These are phyloP conservation scores for Fraxinus platypoda DNA, from an alignment of 305 asterid genomes.

Conservation along the genomic window DNA sequence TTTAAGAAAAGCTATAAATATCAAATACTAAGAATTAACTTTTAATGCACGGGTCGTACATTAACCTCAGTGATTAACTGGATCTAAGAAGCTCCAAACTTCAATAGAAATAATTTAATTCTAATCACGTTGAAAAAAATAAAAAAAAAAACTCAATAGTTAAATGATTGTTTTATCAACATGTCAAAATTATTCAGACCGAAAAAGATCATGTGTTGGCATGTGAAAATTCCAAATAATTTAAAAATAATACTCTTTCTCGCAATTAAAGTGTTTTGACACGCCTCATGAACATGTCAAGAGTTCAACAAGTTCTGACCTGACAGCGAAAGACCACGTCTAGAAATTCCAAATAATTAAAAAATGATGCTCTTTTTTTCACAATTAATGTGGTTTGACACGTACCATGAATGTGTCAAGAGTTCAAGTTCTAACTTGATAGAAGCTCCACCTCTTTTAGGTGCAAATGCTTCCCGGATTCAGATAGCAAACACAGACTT, in stretches of 20 bases:
- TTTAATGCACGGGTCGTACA: background rate
- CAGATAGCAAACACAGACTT: background rate
- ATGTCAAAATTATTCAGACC: background rate
- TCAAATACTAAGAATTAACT: background rate
- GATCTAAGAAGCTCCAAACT: background rate
- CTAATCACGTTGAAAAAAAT: background rate
- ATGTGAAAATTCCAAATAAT: background rate
- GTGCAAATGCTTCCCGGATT: background rate
- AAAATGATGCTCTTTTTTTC: background rate
- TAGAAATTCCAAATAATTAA: background rate
- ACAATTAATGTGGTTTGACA: background rate
- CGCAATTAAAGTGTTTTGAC: background rate
- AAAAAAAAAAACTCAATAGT: background rate
- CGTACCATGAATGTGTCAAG: background rate
- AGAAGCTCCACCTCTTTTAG: background rate
- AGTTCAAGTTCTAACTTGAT: background rate
- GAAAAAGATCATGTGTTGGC: background rate
- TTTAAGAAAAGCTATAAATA: background rate
- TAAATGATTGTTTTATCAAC: background rate
- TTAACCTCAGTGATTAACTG: background rate
- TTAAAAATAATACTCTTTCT: background rate
- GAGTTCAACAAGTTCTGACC: background rate
- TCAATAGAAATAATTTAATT: background rate
- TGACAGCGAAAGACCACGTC: background rate
- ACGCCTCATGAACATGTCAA: background rate